Evolutionary conservation across 495 filamentous ascomycete genomes (phyloP).

Genomic region (Hypomontagnella monticulosa): DNA sequence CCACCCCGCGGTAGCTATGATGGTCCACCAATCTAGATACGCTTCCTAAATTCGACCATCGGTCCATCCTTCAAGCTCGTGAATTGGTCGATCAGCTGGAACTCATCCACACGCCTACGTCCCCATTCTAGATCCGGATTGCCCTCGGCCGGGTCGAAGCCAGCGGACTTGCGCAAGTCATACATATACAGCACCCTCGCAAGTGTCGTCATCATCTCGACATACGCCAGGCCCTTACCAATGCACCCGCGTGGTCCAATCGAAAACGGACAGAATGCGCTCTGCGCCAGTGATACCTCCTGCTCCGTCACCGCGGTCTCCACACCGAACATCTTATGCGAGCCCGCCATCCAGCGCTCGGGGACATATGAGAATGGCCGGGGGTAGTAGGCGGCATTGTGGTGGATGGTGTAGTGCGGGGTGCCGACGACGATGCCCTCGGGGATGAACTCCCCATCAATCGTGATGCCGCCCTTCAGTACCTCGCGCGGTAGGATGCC

Average conservation of each 20-base stretch:
- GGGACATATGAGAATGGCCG: slow-evolving; percentile 62
- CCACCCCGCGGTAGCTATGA: not conserved
- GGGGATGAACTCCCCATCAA: slow-evolving; percentile 65
- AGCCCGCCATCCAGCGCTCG: slow-evolving; percentile 63
- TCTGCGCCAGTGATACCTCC: slow-evolving; percentile 54
- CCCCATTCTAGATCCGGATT: slow-evolving; percentile 55
- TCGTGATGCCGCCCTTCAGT: slow-evolving; percentile 65
- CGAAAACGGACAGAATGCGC: slow-evolving; percentile 67
- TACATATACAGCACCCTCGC: slow-evolving; percentile 60
- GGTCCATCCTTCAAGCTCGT: slow-evolving; percentile 67
- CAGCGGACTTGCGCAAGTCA: slow-evolving; percentile 56
- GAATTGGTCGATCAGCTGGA: slow-evolving; percentile 66
- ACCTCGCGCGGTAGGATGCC: slow-evolving; percentile 70
- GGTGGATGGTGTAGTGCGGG: slow-evolving; percentile 65
- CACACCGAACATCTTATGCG: slow-evolving; percentile 29
- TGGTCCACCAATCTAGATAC: slow-evolving; percentile 19
- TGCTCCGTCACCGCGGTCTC: slow-evolving; percentile 40
- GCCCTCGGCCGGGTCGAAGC: slow-evolving; percentile 57
- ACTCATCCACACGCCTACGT: slow-evolving; percentile 57
- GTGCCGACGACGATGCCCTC: slow-evolving; percentile 63
- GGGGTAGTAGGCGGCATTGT: slow-evolving; percentile 63
- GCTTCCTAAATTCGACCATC: slow-evolving; percentile 63
- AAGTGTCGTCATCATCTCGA: slow-evolving; percentile 61
- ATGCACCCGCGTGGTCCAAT: slow-evolving; percentile 67
- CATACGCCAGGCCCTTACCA: slow-evolving; percentile 66